Evolutionary conservation across 1,284 basidiomycete species (phyloP).

Genomic region (Moniliella sp.): DNA sequence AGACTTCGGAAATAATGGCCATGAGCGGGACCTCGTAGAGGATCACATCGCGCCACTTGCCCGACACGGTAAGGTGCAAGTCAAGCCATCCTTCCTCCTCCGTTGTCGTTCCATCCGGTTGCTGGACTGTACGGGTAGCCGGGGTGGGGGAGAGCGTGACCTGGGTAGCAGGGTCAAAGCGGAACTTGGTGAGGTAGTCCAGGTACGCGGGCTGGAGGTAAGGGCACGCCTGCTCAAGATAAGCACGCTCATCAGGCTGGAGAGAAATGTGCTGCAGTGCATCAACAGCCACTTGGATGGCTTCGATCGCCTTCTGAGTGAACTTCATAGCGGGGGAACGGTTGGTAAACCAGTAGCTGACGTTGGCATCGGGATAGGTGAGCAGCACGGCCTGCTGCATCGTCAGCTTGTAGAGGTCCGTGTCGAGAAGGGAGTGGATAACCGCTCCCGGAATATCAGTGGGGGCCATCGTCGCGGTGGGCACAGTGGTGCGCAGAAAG

Average conservation of each 20-base stretch:
- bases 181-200: constrained; percentile 49
- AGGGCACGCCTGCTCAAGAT: constrained; percentile 51
- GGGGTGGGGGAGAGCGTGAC: constrained; percentile 41
- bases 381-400: constrained; percentile 83
- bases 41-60: constrained; percentile 71
- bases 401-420: constrained; percentile 90
- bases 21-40: constrained; percentile 89
- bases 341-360: constrained; percentile 57
- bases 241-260: constrained; percentile 46
- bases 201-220: constrained; percentile 57
- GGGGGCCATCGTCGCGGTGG: no score
- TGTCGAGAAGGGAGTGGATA: constrained; percentile 59
- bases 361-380: constrained; percentile 52
- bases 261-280: constrained; percentile 50
- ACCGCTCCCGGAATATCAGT: no score
- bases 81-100: constrained; percentile 41
- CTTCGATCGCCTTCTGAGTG: constrained; percentile 47
- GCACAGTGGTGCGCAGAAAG: no score
- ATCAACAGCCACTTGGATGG: constrained; percentile 40
- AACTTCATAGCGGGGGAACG: constrained; percentile 53
- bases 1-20: constrained; percentile 61
- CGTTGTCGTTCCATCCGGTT: constrained; percentile 27
- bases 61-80: constrained; percentile 52
- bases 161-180: constrained; percentile 56
- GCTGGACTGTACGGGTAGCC: constrained; percentile 41